Percentiles rank a stretch among this genome's conserved stretches.
Evolutionary conservation across 163 green algal species (phyloP).

Genomic region (Trebouxia gelatinosa): DNA sequence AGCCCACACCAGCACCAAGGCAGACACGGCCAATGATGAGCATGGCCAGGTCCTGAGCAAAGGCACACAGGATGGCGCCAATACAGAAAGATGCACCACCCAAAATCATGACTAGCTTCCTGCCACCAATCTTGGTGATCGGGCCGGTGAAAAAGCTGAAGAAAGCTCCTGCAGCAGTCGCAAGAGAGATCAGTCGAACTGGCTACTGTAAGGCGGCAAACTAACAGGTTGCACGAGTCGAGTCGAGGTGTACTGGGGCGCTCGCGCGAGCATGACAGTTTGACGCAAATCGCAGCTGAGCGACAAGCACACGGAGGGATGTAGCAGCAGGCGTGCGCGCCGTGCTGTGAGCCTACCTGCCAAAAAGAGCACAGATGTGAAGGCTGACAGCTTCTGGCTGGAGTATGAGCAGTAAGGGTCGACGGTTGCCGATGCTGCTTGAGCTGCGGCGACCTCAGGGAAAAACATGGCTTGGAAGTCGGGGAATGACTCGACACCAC

Average conservation of each 20-base stretch:
- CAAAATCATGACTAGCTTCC: conserved; percentile 29
- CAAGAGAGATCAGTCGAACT: too few relatives aligned
- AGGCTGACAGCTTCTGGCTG: conserved; percentile 47
- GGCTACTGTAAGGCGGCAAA: too few relatives aligned
- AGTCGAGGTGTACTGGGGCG: too few relatives aligned
- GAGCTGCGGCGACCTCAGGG: conserved; percentile 34
- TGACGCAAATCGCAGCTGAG: too few relatives aligned
- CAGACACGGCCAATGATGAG: conserved; percentile 46
- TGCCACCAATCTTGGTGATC: conserved; percentile 16
- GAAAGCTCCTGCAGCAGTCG: conserved; percentile 20
- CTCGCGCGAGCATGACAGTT: too few relatives aligned
- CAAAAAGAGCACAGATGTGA: conserved; percentile 50
- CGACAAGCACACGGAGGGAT: neutral
- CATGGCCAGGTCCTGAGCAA: conserved; percentile 14
- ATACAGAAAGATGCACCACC: conserved; percentile 25
- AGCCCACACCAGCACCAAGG: conserved; percentile 66
- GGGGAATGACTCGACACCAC: conserved; percentile 65
- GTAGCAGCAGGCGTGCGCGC: neutral
- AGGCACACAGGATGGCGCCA: neutral
- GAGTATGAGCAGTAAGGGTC: conserved; percentile 48
- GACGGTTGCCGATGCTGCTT: neutral
- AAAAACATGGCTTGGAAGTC: conserved; percentile 62
- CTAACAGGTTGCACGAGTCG: too few relatives aligned
- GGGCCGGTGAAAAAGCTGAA: conserved; percentile 21
- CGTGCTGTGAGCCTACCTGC: conserved; percentile 41